Evolutionary conservation across 345 rosid genomes (phyloP).

Genomic region (Salix exigua): DNA sequence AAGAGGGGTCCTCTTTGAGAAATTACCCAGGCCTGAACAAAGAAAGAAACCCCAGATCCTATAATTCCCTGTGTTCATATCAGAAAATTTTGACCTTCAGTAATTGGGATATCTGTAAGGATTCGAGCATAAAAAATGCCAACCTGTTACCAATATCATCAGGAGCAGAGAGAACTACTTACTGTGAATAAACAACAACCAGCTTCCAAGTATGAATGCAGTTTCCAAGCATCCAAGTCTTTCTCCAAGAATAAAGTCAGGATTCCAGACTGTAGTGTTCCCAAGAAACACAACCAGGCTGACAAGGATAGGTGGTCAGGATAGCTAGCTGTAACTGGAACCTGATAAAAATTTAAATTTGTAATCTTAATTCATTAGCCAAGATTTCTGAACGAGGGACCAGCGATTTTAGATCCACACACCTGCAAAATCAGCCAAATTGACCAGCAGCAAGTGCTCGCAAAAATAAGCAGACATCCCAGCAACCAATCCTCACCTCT

Average conservation of each 20-base stretch:
- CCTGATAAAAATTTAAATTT: slow-evolving; percentile 30
- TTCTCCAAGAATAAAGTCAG: slow-evolving; percentile 45
- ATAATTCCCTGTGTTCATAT: slow-evolving; percentile 42
- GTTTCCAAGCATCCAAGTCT: slow-evolving; percentile 45
- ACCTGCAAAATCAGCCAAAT: slow-evolving; percentile 77
- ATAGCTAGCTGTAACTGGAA: slow-evolving; percentile 47
- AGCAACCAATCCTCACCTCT: slow-evolving; percentile 43
- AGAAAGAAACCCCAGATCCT: slow-evolving; percentile 49
- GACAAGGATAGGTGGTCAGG: slow-evolving; percentile 58
- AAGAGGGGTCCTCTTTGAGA: slow-evolving; percentile 18
- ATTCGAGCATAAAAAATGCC: neutral
- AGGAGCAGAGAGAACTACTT: neutral
- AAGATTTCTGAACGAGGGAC: neutral
- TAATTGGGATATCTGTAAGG: neutral
- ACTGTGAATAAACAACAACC: slow-evolving; percentile 42
- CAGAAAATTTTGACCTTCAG: neutral
- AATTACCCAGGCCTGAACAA: slow-evolving; percentile 49
- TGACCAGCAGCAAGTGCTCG: slow-evolving; percentile 65
- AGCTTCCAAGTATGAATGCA: slow-evolving; percentile 48
- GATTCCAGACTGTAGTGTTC: slow-evolving; percentile 50
- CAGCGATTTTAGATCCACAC: neutral
- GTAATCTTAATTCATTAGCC: neutral
- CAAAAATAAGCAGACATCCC: slow-evolving; percentile 59
- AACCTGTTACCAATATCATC: neutral
- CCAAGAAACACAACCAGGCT: slow-evolving; percentile 77